Conservation (phyloP, 1,284 basidiomycete genomes). For the Porodaedalea pini region DNA sequence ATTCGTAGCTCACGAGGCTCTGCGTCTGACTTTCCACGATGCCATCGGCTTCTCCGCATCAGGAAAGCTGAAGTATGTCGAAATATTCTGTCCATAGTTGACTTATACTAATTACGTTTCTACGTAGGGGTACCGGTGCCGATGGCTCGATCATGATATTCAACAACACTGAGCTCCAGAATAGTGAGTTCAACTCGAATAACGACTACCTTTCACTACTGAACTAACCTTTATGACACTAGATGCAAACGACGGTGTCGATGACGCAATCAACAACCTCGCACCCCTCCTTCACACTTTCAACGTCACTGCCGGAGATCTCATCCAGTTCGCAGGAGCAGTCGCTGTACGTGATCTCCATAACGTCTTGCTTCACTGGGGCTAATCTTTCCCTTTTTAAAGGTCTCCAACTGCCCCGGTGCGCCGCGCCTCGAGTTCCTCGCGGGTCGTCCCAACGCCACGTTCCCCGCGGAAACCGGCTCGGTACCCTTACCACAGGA, state of each 20-base stretch:
- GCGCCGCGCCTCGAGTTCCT: conserved; percentile 29
- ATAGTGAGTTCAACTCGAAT: not conserved
- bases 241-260: conserved; percentile 15
- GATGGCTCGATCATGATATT: conserved; percentile 26
- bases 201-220: too few species aligned
- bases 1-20: conserved; percentile 11
- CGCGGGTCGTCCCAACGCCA: conserved; percentile 25
- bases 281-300: not conserved
- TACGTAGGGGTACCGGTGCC: conserved; percentile 18
- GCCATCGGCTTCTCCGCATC: conserved; percentile 18
- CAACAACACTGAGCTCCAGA: conserved; percentile 18
- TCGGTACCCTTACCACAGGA: conserved; percentile 30
- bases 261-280: conserved; percentile 7
- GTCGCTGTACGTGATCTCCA: conserved; percentile 15
- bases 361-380: too few species aligned
- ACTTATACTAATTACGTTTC: not conserved
- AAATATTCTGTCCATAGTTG: not conserved
- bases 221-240: too few species aligned
- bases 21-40: conserved; percentile 21
- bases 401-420: conserved; percentile 29
- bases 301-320: conserved; percentile 16
- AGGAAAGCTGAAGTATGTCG: conserved; percentile 5
- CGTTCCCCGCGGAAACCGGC: conserved; percentile 25
- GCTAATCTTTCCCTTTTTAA: too few species aligned
- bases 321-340: conserved; percentile 20